A percentile compares a stretch with the other conserved stretches of the same genome.
phyloP scores from a whole-genome alignment of 306 rosid species.

The Heteromeles arbutifolia region DNA sequence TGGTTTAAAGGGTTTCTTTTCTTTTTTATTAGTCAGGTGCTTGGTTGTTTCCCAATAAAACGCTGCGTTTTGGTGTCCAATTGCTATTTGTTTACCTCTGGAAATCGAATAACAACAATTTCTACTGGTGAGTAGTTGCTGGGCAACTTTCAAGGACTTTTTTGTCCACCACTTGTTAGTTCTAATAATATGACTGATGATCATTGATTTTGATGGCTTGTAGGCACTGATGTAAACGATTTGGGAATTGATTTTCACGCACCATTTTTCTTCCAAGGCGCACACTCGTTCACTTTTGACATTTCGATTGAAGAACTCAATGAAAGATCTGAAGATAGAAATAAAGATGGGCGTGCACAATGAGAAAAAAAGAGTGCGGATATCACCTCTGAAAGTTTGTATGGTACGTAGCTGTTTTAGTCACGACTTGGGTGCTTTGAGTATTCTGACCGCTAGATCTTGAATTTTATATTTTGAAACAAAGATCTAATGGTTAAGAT shows the following conservation, averaged over 20 bases:
- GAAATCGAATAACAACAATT: neutral
- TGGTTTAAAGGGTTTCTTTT: conserved; percentile 41
- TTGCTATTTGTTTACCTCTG: conserved; percentile 3
- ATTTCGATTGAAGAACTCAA: too few species aligned
- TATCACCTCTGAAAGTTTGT: too few species aligned
- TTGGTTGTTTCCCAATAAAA: conserved; percentile 34
- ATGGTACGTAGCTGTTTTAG: too few species aligned
- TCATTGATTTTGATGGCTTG: neutral
- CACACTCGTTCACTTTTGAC: neutral
- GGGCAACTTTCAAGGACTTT: conserved; percentile 33
- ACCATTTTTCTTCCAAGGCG: too few species aligned
- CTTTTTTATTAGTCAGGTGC: neutral
- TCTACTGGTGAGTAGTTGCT: conserved; percentile 27
- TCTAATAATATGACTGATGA: neutral
- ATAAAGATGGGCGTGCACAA: too few species aligned
- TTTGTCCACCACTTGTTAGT: neutral
- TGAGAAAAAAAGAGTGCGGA: too few species aligned
- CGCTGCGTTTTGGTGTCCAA: conserved; percentile 9
- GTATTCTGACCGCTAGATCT: too few species aligned
- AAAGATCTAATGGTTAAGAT: too few species aligned
- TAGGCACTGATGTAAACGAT: neutral
- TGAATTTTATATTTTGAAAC: too few species aligned
- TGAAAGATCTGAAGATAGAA: too few species aligned
- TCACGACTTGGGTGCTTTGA: too few species aligned
- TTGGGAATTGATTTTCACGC: neutral